A percentile compares a stretch with the other conserved stretches of the same genome.
phyloP scores from a whole-genome alignment of 176 grass and related monocot species.

The Ensete ventricosum region DNA sequence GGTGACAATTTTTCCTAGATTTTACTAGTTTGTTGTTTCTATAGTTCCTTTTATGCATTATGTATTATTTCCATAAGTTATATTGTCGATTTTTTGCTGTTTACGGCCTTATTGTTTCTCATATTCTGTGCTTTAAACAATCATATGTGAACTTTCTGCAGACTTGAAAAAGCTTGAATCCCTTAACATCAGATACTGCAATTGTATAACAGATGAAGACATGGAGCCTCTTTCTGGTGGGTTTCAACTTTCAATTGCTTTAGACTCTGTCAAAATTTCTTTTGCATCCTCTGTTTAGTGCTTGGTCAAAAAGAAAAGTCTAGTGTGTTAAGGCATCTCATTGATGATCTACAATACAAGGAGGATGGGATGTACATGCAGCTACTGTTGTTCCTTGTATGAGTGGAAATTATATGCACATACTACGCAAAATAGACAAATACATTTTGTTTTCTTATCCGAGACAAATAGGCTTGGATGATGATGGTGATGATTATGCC shows the following conservation, averaged over 20 bases:
- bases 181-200: constrained; percentile 86
- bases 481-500: background rate
- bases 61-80: background rate
- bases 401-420: background rate
- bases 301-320: too few species aligned
- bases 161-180: constrained; percentile 78
- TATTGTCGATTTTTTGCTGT: background rate
- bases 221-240: constrained; percentile 85
- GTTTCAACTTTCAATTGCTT: constrained; percentile 7
- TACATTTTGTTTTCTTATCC: background rate
- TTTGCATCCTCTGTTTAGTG: constrained; percentile 1
- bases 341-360: background rate
- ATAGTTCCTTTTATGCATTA: background rate
- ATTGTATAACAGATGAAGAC: constrained; percentile 83
- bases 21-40: background rate
- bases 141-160: constrained; percentile 35
- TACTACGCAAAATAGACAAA: background rate
- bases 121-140: background rate
- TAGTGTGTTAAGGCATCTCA: background rate
- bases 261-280: constrained; percentile 4
- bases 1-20: background rate
- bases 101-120: too few species aligned
- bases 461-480: background rate
- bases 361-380: background rate
- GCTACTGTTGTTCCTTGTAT: background rate